phyloP scores from a whole-genome alignment of 306 rosid species.

The Parietaria judaica region DNA sequence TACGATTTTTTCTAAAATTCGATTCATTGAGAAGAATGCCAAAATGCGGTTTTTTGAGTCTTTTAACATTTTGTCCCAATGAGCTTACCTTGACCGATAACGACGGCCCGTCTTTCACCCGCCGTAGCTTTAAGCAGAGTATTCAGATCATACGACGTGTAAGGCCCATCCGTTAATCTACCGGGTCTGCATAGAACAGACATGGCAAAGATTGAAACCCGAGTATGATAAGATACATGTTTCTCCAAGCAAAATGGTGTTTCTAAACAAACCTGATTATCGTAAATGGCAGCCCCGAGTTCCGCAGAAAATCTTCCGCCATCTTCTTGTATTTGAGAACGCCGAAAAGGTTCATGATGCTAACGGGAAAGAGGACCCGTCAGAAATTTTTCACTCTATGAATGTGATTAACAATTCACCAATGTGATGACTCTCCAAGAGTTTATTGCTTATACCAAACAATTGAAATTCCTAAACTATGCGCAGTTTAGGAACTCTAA shows the following conservation, averaged over 20 bases:
- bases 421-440: too few relatives aligned
- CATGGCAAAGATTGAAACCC: not conserved
- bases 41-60: not conserved
- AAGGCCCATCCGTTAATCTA: conserved; percentile 96
- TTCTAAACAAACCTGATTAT: conserved; percentile 59
- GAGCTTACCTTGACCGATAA: conserved; percentile 73
- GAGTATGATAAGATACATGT: not conserved
- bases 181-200: conserved; percentile 53
- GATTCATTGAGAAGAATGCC: not conserved
- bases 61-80: not conserved
- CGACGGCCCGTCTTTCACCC: conserved; percentile 79
- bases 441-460: too few relatives aligned
- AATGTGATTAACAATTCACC: too few relatives aligned
- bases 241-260: too few relatives aligned
- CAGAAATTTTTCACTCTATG: not conserved
- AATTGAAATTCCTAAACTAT: not conserved
- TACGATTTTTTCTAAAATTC: too few relatives aligned
- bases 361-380: conserved; percentile 11
- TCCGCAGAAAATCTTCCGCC: conserved; percentile 82
- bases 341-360: conserved; percentile 92
- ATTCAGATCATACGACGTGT: conserved; percentile 93
- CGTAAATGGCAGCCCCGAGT: conserved; percentile 83
- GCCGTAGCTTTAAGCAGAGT: conserved; percentile 92
- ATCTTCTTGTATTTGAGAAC: conserved; percentile 88
- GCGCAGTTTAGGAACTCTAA: too few relatives aligned